phyloP scores from a whole-genome alignment of 805 yeast species.

The Saccharomyces eubayanus region DNA sequence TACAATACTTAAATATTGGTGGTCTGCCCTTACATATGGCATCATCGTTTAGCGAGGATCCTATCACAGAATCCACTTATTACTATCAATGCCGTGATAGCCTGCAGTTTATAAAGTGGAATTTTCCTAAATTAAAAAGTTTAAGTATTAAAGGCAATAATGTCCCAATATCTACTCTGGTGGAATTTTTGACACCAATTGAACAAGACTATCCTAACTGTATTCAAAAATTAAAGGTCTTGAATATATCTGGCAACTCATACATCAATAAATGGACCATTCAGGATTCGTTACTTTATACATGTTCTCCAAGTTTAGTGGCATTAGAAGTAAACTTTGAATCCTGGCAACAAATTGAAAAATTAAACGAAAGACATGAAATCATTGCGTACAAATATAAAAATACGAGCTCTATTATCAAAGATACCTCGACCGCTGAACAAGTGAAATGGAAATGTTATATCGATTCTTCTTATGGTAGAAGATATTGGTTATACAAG shows the following conservation, averaged over 20 bases:
- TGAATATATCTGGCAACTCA: slow-evolving; percentile 62
- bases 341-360: slow-evolving; percentile 31
- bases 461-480: slow-evolving; percentile 41
- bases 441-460: slow-evolving; percentile 29
- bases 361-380: slow-evolving; percentile 22
- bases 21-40: slow-evolving; percentile 49
- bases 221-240: slow-evolving; percentile 38
- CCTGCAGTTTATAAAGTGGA: slow-evolving; percentile 33
- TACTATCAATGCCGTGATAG: slow-evolving; percentile 29
- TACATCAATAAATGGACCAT: slow-evolving; percentile 52
- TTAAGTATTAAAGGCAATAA: slow-evolving; percentile 32
- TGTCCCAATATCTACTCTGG: slow-evolving; percentile 28
- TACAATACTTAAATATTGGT: slow-evolving; percentile 47
- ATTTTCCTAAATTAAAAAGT: slow-evolving; percentile 33
- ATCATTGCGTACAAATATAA: slow-evolving; percentile 15
- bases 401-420: slow-evolving; percentile 14
- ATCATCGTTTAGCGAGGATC: slow-evolving; percentile 17
- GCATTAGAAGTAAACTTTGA: slow-evolving; percentile 64
- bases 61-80: slow-evolving; percentile 15
- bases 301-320: slow-evolving; percentile 40
- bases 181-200: slow-evolving; percentile 29
- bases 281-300: slow-evolving; percentile 39
- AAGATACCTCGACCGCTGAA: slow-evolving; percentile 17
- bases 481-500: slow-evolving; percentile 75
- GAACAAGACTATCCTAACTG: slow-evolving; percentile 8